Percentiles rank a stretch among this genome's conserved stretches.
These are phyloP conservation scores for Grammothele lineata DNA, from an alignment of 768 basidiomycete genomes.

Conservation along the genomic window DNA sequence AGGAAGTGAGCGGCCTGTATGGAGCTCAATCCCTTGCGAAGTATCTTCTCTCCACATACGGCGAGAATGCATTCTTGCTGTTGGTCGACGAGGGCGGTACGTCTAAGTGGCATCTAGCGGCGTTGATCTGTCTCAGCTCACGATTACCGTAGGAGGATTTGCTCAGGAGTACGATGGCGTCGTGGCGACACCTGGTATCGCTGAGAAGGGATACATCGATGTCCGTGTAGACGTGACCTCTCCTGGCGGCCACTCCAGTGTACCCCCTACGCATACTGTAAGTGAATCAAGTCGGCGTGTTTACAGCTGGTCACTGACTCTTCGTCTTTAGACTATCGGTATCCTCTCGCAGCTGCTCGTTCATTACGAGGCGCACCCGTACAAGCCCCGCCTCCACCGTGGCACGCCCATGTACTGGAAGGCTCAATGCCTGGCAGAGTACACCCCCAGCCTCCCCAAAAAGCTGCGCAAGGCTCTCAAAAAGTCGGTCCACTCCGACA, in stretches of 20 bases:
- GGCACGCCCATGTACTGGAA: constrained; percentile 29
- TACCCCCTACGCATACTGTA: constrained; percentile 50
- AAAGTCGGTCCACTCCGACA: constrained; percentile 25
- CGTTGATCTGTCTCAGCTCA: no score
- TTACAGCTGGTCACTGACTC: neutral
- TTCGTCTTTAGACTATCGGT: constrained; percentile 38
- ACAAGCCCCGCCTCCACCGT: constrained; percentile 28
- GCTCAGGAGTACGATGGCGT: constrained; percentile 25
- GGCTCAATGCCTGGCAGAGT: constrained; percentile 41
- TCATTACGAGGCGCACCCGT: constrained; percentile 43
- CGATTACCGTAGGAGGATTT: constrained; percentile 23
- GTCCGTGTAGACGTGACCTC: constrained; percentile 39
- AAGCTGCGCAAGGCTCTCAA: constrained; percentile 27
- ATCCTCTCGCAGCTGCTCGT: constrained; percentile 46
- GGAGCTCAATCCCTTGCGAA: constrained; percentile 39
- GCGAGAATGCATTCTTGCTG: constrained; percentile 46
- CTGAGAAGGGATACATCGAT: constrained; percentile 43
- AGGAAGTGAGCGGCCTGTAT: constrained; percentile 35
- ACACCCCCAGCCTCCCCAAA: constrained; percentile 33
- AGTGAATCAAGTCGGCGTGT: constrained; percentile 2
- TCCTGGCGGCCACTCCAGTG: constrained; percentile 52
- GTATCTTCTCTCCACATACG: constrained; percentile 40
- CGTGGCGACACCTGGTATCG: constrained; percentile 27
- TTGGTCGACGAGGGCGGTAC: constrained; percentile 59
- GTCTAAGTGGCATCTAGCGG: neutral